These are phyloP conservation scores for Penicillium sp. DNA, from an alignment of 2,329 filamentous ascomycete species.

Conservation along the genomic window DNA sequence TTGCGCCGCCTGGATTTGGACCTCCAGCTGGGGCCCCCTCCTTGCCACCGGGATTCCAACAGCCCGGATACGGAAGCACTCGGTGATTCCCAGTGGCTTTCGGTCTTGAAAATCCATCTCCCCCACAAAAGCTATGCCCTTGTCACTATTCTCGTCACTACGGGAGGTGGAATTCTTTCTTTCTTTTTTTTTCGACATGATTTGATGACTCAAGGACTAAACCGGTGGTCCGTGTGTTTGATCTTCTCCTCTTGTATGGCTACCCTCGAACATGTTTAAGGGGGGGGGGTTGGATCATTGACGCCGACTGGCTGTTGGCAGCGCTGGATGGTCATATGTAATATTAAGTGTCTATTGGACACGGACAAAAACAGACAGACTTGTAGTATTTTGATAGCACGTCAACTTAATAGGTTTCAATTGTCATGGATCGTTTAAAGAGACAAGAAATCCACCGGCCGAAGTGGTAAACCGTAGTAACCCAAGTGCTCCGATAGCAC, in stretches of 20 bases:
- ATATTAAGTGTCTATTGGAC: neutral
- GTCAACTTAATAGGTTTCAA: neutral
- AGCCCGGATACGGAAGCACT: conserved; percentile 37
- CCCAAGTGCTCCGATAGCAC: neutral
- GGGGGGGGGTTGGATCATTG: no score
- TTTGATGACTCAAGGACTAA: conserved; percentile 9
- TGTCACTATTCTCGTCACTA: neutral
- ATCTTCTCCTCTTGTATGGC: neutral
- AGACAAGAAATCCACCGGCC: neutral
- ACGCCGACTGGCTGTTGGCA: neutral
- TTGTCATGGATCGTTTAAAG: neutral
- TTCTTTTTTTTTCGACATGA: conserved; percentile 4
- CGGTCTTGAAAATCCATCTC: neutral
- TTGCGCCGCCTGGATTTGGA: conserved; percentile 51
- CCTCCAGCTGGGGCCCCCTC: conserved; percentile 33
- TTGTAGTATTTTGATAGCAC: neutral
- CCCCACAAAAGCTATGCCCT: neutral
- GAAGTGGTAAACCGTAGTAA: neutral
- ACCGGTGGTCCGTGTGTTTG: neutral
- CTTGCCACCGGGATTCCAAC: conserved; percentile 45
- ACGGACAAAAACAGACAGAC: neutral
- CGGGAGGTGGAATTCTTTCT: neutral
- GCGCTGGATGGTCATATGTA: neutral
- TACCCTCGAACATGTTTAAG: neutral
- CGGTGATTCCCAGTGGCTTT: conserved; percentile 28